Base-by-base conservation (phyloP, 2,329 filamentous ascomycete genomes). In the Chaetothyriales sp. region DNA sequence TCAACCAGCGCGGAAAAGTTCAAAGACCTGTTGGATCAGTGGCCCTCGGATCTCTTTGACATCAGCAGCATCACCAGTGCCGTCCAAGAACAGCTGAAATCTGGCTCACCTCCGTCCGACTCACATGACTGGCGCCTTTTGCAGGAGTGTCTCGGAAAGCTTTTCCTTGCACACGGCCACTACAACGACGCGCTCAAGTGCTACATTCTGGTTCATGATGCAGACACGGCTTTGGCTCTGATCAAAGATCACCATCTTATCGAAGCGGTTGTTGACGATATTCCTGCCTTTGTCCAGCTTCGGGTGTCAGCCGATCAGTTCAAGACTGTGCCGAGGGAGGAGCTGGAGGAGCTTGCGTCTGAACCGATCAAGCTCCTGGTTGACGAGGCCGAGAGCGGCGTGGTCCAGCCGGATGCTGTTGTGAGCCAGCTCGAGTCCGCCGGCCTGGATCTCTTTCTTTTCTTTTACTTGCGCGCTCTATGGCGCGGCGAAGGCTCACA, bases 201-300 rank as follows among this genome's bases (percentile, higher is more conserved):
- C 66, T 95, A 93, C 63, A 93, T 98, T 62, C 81, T 79, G 55
- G 76, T 96, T 2, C 88, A 95, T 63, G 87, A 98, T 67, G 89
- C 88, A 0, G 88, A 96, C 63, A 83, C 84, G 8, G 86, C 86
- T 0, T 90, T 98, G 77, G 72, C 77, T 10, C 69, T 98, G 52
- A 93, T 98, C 60, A 79, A 81, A 53, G 86, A 95, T 42, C 84
- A 86, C 60, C 88, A 94, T 63, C 75, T 98, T n/a, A 81, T 93
- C 0, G 88, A 94, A 60, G 83, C 87, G 1, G 81, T 96, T 10
- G 79, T 80, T 1, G 89, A 95, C 61, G 88, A 98, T 63, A 89
- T 98, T 36, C 82, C 88, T 3, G 83, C 85, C 36, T 86, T 98
- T 60, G 83, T 98, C 50, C 76, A 86, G 56, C 77, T 98, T 49